Conservation (phyloP, 2,329 filamentous ascomycete species). For the Xylariaceae sp. region DNA sequence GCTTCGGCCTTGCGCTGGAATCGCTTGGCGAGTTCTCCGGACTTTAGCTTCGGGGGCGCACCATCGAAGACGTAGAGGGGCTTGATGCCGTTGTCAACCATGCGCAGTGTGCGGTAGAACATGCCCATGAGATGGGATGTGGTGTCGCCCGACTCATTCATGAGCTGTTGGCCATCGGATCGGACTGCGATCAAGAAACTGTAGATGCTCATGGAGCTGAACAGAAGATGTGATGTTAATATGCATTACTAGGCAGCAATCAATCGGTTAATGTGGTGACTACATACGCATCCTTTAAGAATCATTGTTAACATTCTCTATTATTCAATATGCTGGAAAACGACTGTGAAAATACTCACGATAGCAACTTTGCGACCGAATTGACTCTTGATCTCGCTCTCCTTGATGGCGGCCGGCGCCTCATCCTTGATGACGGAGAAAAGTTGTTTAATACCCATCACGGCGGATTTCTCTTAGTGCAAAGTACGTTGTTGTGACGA, state of each 20-base stretch:
- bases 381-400: slow-evolving; percentile 97
- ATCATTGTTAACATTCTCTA: slow-evolving; percentile 14
- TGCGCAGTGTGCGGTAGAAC: slow-evolving; percentile 97
- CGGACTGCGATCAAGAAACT: slow-evolving; percentile 97
- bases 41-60: slow-evolving; percentile 94
- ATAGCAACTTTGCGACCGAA: slow-evolving; percentile 98
- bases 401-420: slow-evolving; percentile 91
- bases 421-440: slow-evolving; percentile 84
- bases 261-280: slow-evolving; percentile 6
- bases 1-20: slow-evolving; percentile 94
- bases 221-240: slow-evolving; percentile 10
- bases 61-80: slow-evolving; percentile 98
- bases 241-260: background rate
- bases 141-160: slow-evolving; percentile 89
- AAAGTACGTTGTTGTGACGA: background rate
- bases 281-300: slow-evolving; percentile 52
- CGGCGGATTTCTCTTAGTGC: slow-evolving; percentile 21
- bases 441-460: slow-evolving; percentile 65
- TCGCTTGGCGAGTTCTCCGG: slow-evolving; percentile 90
- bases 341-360: slow-evolving; percentile 48
- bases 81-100: slow-evolving; percentile 98
- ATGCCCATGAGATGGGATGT: slow-evolving; percentile 98
- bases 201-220: slow-evolving; percentile 95
- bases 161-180: slow-evolving; percentile 93
- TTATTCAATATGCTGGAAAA: background rate